Conservation (phyloP, 306 rosid genomes). For the Cicer yamashitae region DNA sequence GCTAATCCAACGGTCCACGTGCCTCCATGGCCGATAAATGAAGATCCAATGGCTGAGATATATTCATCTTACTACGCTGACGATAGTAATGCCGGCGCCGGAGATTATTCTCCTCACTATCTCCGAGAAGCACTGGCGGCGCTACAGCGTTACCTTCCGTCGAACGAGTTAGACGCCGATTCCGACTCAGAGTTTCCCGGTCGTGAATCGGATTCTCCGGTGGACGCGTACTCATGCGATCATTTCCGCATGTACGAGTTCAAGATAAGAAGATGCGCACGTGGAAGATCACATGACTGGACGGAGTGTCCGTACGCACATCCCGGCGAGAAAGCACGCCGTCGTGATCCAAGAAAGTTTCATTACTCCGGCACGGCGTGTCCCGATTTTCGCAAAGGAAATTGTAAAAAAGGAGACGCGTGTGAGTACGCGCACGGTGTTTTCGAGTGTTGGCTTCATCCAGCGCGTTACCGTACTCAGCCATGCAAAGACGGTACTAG, state of each 20-base stretch:
- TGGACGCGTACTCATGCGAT: conserved; percentile 90
- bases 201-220: conserved; percentile 65
- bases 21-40: conserved; percentile 69
- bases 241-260: conserved; percentile 95
- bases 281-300: conserved; percentile 99
- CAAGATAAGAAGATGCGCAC: conserved; percentile 81
- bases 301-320: conserved; percentile 99
- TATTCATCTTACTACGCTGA: conserved; percentile 51
- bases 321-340: conserved; percentile 99
- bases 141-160: conserved; percentile 69
- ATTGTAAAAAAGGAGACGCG: conserved; percentile 75
- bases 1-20: conserved; percentile 71
- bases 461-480: conserved; percentile 94
- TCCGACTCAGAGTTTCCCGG: conserved; percentile 61
- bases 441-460: conserved; percentile 98
- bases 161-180: conserved; percentile 60
- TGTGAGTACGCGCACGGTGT: conserved; percentile 97
- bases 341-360: conserved; percentile 85
- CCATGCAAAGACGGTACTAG: conserved; percentile 93
- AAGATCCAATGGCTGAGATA: conserved; percentile 63
- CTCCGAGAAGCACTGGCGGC: conserved; percentile 66
- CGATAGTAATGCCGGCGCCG: conserved; percentile 57
- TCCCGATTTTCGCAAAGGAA: conserved; percentile 91
- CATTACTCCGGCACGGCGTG: conserved; percentile 94
- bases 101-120: conserved; percentile 62